Conservation (phyloP, 257 asterid species). For the Osmanthus fragrans region DNA sequence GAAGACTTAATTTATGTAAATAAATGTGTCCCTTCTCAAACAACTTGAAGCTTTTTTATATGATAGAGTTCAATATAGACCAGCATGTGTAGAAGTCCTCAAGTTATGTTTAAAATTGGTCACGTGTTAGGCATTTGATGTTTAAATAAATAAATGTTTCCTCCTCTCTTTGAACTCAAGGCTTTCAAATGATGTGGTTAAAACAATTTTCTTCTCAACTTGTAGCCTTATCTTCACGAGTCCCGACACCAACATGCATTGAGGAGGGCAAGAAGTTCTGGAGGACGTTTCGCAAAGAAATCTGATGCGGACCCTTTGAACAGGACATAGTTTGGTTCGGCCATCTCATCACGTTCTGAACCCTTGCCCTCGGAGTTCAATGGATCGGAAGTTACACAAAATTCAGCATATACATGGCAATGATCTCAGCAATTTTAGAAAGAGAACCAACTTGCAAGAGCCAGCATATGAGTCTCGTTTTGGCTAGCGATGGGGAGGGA, state of each 20-base stretch:
- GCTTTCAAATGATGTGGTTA: background rate
- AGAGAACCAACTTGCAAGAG: slow-evolving; percentile 40
- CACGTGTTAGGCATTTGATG: background rate
- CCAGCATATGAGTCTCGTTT: slow-evolving; percentile 26
- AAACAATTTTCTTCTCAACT: background rate
- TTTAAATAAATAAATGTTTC: background rate
- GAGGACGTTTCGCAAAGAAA: slow-evolving; percentile 90
- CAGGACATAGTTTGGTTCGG: slow-evolving; percentile 40
- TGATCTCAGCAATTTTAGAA: slow-evolving; percentile 31
- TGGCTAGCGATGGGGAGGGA: slow-evolving; percentile 24
- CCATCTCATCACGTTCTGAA: slow-evolving; percentile 35
- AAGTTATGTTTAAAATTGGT: background rate
- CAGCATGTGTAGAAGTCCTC: background rate
- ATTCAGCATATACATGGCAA: slow-evolving; percentile 24
- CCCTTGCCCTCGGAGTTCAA: slow-evolving; percentile 29
- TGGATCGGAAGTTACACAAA: slow-evolving; percentile 28
- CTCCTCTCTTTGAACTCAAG: background rate
- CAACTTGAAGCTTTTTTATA: background rate
- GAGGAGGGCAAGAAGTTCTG: slow-evolving; percentile 75
- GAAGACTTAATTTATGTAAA: background rate
- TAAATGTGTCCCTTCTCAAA: background rate
- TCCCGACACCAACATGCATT: slow-evolving; percentile 95
- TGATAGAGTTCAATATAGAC: background rate
- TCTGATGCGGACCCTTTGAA: slow-evolving; percentile 34
- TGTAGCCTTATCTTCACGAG: slow-evolving; percentile 86